Conservation (phyloP, 1,139 yeast genomes). For the Protomyces lactucae-debilis region DNA sequence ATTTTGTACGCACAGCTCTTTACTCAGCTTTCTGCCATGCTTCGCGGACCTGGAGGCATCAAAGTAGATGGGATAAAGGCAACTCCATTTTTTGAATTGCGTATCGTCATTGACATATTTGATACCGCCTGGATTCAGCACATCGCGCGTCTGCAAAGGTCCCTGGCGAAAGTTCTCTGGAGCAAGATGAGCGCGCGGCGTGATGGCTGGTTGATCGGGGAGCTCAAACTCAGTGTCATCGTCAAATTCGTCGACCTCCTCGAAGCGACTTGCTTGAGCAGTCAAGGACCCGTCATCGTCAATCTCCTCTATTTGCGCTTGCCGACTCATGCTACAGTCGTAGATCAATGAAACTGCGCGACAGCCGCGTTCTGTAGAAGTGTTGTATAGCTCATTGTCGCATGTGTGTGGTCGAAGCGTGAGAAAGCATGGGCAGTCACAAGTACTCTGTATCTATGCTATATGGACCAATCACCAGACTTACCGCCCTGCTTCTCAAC, state of each 20-base stretch:
- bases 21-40: slow-evolving; percentile 77
- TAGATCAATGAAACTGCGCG: too few relatives aligned
- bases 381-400: too few relatives aligned
- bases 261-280: slow-evolving; percentile 2
- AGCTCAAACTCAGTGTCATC: slow-evolving; percentile 25
- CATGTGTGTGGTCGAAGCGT: too few relatives aligned
- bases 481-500: slow-evolving; percentile 46
- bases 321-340: slow-evolving; percentile 6
- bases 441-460: background rate
- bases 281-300: slow-evolving; percentile 20
- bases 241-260: slow-evolving; percentile 25
- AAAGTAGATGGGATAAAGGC: slow-evolving; percentile 83
- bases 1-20: slow-evolving; percentile 65
- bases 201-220: slow-evolving; percentile 12
- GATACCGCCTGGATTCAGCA: slow-evolving; percentile 13
- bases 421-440: background rate
- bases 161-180: background rate
- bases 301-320: slow-evolving; percentile 24
- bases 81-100: slow-evolving; percentile 26
- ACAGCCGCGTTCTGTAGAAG: too few relatives aligned
- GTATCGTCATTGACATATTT: slow-evolving; percentile 22
- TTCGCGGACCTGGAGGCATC: slow-evolving; percentile 69
- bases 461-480: slow-evolving; percentile 22
- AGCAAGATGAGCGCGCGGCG: background rate
- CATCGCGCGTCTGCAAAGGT: background rate